Percentiles rank a stretch among this genome's conserved stretches.
Evolutionary conservation across 2,329 filamentous ascomycete genomes (phyloP).

Genomic region (Sporothrix euskadiensis): DNA sequence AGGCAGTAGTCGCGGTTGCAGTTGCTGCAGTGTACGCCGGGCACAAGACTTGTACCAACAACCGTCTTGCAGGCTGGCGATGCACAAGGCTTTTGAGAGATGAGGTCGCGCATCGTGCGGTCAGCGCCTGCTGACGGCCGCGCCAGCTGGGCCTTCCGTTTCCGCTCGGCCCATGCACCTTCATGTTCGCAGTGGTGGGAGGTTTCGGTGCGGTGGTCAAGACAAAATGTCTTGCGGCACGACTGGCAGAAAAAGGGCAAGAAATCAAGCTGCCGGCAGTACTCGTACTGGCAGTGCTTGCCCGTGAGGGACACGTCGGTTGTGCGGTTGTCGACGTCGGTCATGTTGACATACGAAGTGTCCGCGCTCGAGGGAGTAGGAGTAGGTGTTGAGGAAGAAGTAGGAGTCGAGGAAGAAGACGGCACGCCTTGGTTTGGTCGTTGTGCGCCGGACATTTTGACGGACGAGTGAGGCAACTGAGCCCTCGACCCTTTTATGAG

Average conservation of each 20-base stretch:
- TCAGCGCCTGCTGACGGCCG: conserved; percentile 56
- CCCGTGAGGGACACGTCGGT: conserved; percentile 77
- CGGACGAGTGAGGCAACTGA: background rate
- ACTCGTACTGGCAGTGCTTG: conserved; percentile 84
- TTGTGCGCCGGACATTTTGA: conserved; percentile 53
- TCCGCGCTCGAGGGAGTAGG: conserved; percentile 42
- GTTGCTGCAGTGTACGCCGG: conserved; percentile 68
- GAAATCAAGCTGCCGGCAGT: conserved; percentile 95
- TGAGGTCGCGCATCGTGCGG: conserved; percentile 55
- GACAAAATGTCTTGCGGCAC: conserved; percentile 81
- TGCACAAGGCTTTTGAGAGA: conserved; percentile 67
- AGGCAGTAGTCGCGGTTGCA: conserved; percentile 77
- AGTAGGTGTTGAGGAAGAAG: conserved; percentile 39
- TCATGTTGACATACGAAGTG: conserved; percentile 70
- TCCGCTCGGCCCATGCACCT: conserved; percentile 63
- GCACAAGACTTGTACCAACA: conserved; percentile 66
- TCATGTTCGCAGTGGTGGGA: conserved; percentile 68
- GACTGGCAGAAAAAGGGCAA: conserved; percentile 92
- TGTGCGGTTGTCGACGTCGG: conserved; percentile 55
- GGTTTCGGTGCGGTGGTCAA: conserved; percentile 87
- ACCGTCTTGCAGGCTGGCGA: conserved; percentile 66
- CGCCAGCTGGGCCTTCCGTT: conserved; percentile 56
- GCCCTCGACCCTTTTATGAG: background rate
- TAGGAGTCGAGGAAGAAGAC: conserved; percentile 9
- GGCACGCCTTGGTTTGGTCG: background rate